Conservation (phyloP, 2,329 filamentous ascomycete species). For the Colletotrichum incanum region DNA sequence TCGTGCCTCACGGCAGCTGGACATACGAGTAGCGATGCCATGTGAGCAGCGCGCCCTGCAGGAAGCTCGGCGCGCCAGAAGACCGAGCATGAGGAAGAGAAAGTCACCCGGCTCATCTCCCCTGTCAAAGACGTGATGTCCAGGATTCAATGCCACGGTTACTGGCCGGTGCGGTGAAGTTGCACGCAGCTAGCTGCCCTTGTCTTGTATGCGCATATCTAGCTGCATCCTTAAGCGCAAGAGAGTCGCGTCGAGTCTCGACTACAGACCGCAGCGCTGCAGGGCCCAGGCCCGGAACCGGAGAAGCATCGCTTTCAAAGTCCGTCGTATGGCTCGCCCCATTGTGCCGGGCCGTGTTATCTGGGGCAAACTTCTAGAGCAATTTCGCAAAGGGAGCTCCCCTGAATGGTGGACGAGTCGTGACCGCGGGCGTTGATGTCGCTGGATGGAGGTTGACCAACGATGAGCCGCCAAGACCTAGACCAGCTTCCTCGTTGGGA, state of each 20-base stretch:
- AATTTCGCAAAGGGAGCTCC: constrained; percentile 1
- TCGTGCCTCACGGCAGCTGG: background rate
- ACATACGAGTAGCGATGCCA: background rate
- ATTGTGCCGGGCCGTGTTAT: constrained; percentile 8
- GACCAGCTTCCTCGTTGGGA: constrained; percentile 40
- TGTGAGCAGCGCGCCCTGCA: constrained; percentile 9
- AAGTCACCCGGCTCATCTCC: constrained; percentile 24
- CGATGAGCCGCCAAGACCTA: constrained; percentile 27
- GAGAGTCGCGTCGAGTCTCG: background rate
- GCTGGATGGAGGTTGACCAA: constrained; percentile 1
- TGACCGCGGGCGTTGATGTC: background rate
- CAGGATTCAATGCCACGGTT: constrained; percentile 1
- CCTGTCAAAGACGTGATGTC: constrained; percentile 31
- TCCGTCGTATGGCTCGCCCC: background rate
- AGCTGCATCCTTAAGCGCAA: constrained; percentile 18
- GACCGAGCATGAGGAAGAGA: background rate
- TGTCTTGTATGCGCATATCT: constrained; percentile 12
- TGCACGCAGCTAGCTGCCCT: constrained; percentile 11
- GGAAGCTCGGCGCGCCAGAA: background rate
- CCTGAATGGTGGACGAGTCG: background rate
- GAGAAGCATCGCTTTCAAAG: background rate
- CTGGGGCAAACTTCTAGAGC: background rate
- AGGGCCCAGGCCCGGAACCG: constrained; percentile 11
- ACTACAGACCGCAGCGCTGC: constrained; percentile 1
- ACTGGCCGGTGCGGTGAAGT: constrained; percentile 13